phyloP scores from a whole-genome alignment of 164 flowering plant genomes.

The Buxus sempervirens region DNA sequence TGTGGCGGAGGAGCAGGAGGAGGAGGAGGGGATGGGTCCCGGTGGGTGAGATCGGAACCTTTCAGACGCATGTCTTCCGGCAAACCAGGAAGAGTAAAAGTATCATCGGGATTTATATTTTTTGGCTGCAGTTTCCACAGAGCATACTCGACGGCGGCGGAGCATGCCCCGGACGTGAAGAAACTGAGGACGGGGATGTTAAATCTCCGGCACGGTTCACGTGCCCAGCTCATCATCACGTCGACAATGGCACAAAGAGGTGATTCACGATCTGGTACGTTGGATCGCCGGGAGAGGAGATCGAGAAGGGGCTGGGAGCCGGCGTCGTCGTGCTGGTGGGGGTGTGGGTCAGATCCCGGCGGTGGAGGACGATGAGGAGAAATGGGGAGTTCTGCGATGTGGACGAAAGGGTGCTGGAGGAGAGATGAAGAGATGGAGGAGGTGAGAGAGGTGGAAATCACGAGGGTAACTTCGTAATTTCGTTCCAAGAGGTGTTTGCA shows the following conservation, averaged over 20 bases:
- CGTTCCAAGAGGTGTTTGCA: constrained; percentile 37
- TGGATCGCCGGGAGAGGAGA: constrained; percentile 17
- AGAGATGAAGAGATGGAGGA: constrained; percentile 35
- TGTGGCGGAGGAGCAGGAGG: constrained; percentile 12
- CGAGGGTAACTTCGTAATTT: constrained; percentile 32
- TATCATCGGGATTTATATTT: constrained; percentile 30
- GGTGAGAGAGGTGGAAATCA: constrained; percentile 38
- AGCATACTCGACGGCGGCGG: constrained; percentile 44
- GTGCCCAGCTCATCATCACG: constrained; percentile 44
- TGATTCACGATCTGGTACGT: constrained; percentile 7
- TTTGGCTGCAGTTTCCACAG: constrained; percentile 32
- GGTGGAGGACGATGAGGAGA: constrained; percentile 12
- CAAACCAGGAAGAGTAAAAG: constrained; percentile 35
- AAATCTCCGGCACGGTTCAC: constrained; percentile 24
- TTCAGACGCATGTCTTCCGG: constrained; percentile 39
- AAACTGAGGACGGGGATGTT: constrained; percentile 34
- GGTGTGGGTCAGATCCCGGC: constrained; percentile 8
- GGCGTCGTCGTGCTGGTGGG: constrained; percentile 9
- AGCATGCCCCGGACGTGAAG: constrained; percentile 58
- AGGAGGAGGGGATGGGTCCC: too few relatives aligned
- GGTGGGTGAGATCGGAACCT: constrained; percentile 26
- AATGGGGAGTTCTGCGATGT: constrained; percentile 21
- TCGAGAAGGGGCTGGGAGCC: constrained; percentile 22
- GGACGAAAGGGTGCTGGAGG: constrained; percentile 27
- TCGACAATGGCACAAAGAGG: constrained; percentile 44